Conservation (phyloP, 305 asterid species). For the Fraxinus velutina region DNA sequence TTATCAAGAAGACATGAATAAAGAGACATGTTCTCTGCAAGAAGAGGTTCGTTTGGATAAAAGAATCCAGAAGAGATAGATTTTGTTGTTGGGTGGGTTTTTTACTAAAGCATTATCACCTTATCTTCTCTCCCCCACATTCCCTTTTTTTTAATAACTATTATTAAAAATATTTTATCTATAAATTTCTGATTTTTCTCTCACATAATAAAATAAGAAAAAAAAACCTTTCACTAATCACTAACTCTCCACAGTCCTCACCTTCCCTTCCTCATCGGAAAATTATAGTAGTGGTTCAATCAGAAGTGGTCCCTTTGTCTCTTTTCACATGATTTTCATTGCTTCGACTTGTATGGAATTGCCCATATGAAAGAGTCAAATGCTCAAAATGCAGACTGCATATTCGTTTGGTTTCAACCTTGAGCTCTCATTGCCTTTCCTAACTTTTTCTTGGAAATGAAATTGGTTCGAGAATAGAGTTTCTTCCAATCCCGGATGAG, state of each 20-base stretch:
- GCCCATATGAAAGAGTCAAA: constrained; percentile 19
- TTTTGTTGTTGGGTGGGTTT: too few relatives aligned
- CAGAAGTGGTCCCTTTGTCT: constrained; percentile 36
- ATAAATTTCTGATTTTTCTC: not conserved
- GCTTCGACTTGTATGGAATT: constrained; percentile 16
- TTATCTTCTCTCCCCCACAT: too few relatives aligned
- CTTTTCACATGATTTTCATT: constrained; percentile 22
- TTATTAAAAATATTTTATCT: not conserved
- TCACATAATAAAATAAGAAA: not conserved
- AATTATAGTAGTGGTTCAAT: constrained; percentile 20
- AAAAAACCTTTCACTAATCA: not conserved
- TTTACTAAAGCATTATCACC: too few relatives aligned
- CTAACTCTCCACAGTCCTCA: constrained; percentile 22
- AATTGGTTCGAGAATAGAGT: constrained; percentile 5
- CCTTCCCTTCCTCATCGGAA: constrained; percentile 42
- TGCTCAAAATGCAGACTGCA: constrained; percentile 19
- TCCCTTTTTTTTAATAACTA: not conserved
- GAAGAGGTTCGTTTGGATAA: too few relatives aligned
- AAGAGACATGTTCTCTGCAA: too few relatives aligned
- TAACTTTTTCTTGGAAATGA: constrained; percentile 24
- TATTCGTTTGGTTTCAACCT: constrained; percentile 3
- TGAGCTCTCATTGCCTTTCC: constrained; percentile 26
- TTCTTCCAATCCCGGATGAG: not conserved
- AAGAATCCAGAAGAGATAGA: too few relatives aligned
- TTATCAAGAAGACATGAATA: too few relatives aligned